Base-by-base conservation (phyloP, 169 alveolate species). In the Eimeria praecox region DNA sequence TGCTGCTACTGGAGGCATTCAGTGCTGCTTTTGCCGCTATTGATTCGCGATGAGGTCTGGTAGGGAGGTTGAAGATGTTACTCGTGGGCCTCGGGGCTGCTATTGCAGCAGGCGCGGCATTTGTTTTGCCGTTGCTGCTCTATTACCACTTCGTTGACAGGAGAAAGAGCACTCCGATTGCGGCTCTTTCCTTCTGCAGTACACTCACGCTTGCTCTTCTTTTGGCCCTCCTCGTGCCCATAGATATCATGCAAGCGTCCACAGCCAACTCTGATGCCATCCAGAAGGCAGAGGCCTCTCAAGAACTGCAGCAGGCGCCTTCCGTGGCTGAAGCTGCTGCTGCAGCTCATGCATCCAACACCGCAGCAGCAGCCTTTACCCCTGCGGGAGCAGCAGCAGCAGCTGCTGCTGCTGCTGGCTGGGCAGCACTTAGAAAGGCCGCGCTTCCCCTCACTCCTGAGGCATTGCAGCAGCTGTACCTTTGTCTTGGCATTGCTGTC, bases 331-430 rank as follows among this genome's bases (percentile, higher is more conserved):
- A 52, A 56, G 92, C 92, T 12, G 92, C 92, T 20, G 92, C 92
- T 56, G 92, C 92, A 54, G 78, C 75, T 38, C 62, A 33, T 16
- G 80, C 75, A 8, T 33, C 75, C 38, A 56, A 33, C 66, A 27
- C 42, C 40, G 49, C 92, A 16, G 75, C 92, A 27, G 64, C 77
- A 3, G 77, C 92, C 35, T 56, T 56, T 85, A 56, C 92, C 24
- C 78, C 78, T 56, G 92, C 92, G 54, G 92, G 78, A 24, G 92
- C 92, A 56, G 92, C 92, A 20, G 92, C 92, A 35, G 92, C 92
- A 12, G 92, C 92, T 0, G 92, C 92, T 56, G 90, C 90, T n/a
- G 49, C 46, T 82, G 92, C 75, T 56, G 92, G 92, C 42, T 85
- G 92, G 92, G 78, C 56, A 33, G 92, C 92, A 54, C 92, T 85